A percentile compares a stretch with the other conserved stretches of the same genome.
Evolutionary conservation across 306 rosid species (phyloP).

Genomic region (Casuarina glauca): DNA sequence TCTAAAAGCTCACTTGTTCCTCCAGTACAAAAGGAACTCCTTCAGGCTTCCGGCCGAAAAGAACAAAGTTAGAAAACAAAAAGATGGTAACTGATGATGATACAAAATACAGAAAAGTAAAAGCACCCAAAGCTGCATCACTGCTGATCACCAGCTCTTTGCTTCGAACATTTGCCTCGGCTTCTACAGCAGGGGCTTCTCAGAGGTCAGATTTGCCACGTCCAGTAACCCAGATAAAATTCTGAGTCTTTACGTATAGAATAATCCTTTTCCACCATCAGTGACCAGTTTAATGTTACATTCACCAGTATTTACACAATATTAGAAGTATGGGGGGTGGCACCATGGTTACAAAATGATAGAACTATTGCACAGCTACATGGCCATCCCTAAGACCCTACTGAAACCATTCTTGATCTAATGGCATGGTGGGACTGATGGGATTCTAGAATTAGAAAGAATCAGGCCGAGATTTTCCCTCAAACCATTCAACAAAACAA

Average conservation of each 20-base stretch:
- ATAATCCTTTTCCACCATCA: conserved; percentile 47
- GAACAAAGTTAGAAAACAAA: conserved; percentile 1
- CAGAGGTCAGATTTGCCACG: conserved; percentile 7
- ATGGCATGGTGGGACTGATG: conserved; percentile 21
- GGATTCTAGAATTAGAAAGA: conserved; percentile 31
- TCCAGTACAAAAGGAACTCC: conserved; percentile 39
- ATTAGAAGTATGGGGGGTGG: conserved; percentile 35
- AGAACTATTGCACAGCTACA: conserved; percentile 40
- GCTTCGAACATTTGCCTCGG: conserved; percentile 22
- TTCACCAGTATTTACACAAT: conserved; percentile 64
- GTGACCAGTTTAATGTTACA: conserved; percentile 67
- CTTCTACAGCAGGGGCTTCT: conserved; percentile 25
- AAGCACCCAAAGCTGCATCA: conserved; percentile 18
- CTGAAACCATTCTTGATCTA: conserved; percentile 28
- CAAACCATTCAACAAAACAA: conserved; percentile 23
- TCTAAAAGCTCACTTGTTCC: conserved; percentile 34
- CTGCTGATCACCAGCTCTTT: conserved; percentile 28
- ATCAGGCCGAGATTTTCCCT: conserved; percentile 32
- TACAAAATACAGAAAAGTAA: conserved; percentile 30
- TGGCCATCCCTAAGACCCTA: conserved; percentile 45
- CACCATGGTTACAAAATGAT: conserved; percentile 55
- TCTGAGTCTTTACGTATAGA: conserved; percentile 34
- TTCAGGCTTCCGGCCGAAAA: conserved; percentile 30
- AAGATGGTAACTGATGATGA: conserved; percentile 16
- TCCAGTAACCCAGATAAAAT: conserved; percentile 28